Percentiles rank a stretch among this genome's conserved stretches.
phyloP scores from a whole-genome alignment of 1,284 basidiomycete genomes.

The Ceratobasidium sp. region DNA sequence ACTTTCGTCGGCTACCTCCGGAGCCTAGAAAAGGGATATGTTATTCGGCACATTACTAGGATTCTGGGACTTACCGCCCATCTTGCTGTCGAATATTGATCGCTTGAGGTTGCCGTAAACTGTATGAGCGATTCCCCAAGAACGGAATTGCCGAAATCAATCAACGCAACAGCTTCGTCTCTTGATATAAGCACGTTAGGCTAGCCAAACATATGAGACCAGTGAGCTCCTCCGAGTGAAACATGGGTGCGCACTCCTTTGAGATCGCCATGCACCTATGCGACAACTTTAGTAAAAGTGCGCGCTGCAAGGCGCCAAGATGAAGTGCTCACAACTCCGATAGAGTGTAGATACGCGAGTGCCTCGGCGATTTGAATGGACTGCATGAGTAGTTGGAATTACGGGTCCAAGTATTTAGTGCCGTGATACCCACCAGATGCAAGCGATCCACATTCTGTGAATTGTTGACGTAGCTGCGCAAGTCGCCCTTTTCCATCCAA shows the following conservation, averaged over 20 bases:
- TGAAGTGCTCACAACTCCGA: not conserved
- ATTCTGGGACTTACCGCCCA: not conserved
- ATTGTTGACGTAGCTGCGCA: not conserved
- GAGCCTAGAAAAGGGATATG: not conserved
- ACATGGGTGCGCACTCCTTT: not conserved
- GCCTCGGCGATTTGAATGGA: not conserved
- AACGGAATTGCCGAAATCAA: slow-evolving; percentile 12
- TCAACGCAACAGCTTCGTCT: not conserved
- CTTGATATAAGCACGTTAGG: not conserved
- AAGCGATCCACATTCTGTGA: not conserved
- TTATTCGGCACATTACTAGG: too few relatives aligned
- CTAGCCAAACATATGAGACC: not conserved
- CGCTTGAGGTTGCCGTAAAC: not conserved
- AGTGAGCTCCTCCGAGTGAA: not conserved
- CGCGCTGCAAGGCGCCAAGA: not conserved
- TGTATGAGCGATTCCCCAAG: not conserved
- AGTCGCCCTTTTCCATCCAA: slow-evolving; percentile 9
- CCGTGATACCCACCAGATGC: not conserved
- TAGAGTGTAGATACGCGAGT: not conserved
- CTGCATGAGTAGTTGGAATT: not conserved
- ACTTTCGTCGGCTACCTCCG: not conserved
- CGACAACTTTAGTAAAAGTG: not conserved
- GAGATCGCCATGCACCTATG: not conserved
- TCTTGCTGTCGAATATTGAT: not conserved
- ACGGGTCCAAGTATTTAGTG: not conserved